Evolutionary conservation across 352 stramenopile species (phyloP), one percentile per base, ranked within the genome.

Genomic region (Pythium brassicae): DNA sequence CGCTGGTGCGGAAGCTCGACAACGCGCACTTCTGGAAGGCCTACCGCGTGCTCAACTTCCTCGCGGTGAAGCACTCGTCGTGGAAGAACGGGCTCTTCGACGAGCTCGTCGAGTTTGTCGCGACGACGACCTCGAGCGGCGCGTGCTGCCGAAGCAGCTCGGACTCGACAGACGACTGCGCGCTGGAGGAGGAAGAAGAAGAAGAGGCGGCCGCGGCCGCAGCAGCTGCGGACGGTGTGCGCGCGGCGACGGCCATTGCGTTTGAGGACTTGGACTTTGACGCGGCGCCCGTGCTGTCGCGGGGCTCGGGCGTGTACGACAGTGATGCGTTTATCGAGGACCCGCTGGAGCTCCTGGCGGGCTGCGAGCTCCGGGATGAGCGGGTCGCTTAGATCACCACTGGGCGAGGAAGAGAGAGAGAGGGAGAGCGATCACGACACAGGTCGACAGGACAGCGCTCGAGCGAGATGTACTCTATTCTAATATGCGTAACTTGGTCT

Each of bases 1-100:
- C 76, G 32, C 69, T 88, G 54, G 67, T 94, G 44, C 75, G 73
- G 44, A 94, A 94, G 60, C 64, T 92, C 45, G 83, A 92, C 62
- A 93, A 93, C 60, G 85, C 85, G 12, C 78, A 92, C 47, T 94
- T 94, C 54, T 93, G 83, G 83, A 79, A 92, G 50, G 85, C 80
- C 4, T 82, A 78, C 56, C 65, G 66, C 15, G 79, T 89, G 47
- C 81, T 89, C 42, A 71, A 87, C 57, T 93, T 92, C 53, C 69
- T 94, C 53, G 68, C 86, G 44, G 55, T 65, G 43, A 94, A 94
- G 56, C 80, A 94, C 66, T 52, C 77, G 17, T 80, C 78, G 34
- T 92, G 85, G 80, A 84, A 88, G 53, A 71, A 72, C 50, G 72
- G 78, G 0, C 54, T 94, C 3, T 93, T 93, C 59, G 80, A 94